Conservation (phyloP, 2,329 filamentous ascomycete genomes). For the Chrysosporium queenslandicum region DNA sequence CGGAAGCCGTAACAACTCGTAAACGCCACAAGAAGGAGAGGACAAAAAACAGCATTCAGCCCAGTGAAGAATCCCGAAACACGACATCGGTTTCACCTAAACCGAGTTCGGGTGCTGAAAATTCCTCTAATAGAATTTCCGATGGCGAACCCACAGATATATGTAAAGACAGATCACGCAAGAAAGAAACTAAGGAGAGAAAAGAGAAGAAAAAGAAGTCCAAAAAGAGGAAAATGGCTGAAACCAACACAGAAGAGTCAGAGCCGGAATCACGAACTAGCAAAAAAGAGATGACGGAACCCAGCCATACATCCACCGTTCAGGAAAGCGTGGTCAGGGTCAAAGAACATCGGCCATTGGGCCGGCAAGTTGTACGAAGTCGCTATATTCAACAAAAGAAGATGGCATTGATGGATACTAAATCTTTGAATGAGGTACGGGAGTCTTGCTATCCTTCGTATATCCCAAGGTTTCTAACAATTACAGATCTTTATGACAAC, state of each 20-base stretch:
- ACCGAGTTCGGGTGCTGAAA: conserved; percentile 18
- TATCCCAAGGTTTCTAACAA: background rate
- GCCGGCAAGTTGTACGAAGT: conserved; percentile 64
- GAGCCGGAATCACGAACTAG: background rate
- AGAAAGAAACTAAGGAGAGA: conserved; percentile 25
- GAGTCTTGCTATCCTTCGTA: conserved; percentile 8
- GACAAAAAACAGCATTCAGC: conserved; percentile 10
- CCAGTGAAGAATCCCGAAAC: conserved; percentile 12
- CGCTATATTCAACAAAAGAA: conserved; percentile 83
- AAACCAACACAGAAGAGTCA: conserved; percentile 14
- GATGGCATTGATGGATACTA: conserved; percentile 67
- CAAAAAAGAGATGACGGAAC: background rate
- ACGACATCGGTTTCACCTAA: background rate
- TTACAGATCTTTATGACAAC: conserved; percentile 30
- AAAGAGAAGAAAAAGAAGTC: conserved; percentile 24
- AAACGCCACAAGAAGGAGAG: conserved; percentile 26
- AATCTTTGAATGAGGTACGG: conserved; percentile 73
- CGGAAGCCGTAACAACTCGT: conserved; percentile 21
- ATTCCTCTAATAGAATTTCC: background rate
- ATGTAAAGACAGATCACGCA: conserved; percentile 5
- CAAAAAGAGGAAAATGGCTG: conserved; percentile 22
- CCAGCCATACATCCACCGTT: conserved; percentile 29
- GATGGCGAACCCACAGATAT: background rate
- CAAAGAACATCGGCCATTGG: conserved; percentile 39
- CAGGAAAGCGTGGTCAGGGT: conserved; percentile 39